Evolutionary conservation across 805 yeast genomes (phyloP).

Genomic region (Torulaspora microellipsoides): DNA sequence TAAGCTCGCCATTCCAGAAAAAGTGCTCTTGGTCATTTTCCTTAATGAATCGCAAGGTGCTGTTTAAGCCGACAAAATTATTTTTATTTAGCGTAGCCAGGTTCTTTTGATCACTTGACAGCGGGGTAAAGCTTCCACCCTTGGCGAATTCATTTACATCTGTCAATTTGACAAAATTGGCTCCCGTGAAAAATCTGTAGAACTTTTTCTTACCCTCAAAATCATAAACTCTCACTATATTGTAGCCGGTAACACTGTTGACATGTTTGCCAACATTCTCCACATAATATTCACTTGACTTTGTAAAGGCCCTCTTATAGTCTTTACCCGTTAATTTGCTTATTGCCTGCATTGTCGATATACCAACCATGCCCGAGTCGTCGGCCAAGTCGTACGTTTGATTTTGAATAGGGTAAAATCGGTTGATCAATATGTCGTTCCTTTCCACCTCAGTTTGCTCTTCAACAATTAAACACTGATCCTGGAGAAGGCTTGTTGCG

Average conservation of each 20-base stretch:
- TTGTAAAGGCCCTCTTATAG: constrained; percentile 48
- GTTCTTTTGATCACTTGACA: constrained; percentile 9
- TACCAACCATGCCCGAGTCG: constrained; percentile 44
- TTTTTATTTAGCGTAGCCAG: constrained; percentile 23
- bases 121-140: not conserved
- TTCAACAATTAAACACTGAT: constrained; percentile 23
- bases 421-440: constrained; percentile 37
- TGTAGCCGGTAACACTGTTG: constrained; percentile 30
- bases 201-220: constrained; percentile 70
- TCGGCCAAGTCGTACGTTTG: constrained; percentile 54
- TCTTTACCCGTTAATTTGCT: constrained; percentile 49
- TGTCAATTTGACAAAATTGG: constrained; percentile 35
- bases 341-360: constrained; percentile 53
- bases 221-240: constrained; percentile 60
- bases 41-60: constrained; percentile 26
- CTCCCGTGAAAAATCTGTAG: constrained; percentile 56
- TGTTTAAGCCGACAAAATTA: constrained; percentile 27
- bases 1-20: constrained; percentile 34
- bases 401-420: constrained; percentile 56
- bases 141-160: constrained; percentile 12
- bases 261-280: constrained; percentile 37
- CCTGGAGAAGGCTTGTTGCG: constrained; percentile 28
- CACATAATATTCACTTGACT: constrained; percentile 47
- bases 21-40: constrained; percentile 21
- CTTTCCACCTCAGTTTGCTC: constrained; percentile 13